Evolutionary conservation across 2,329 filamentous ascomycete species (phyloP), one percentile per base, ranked within the genome.

Genomic region (Arthrobotrys iridis): DNA sequence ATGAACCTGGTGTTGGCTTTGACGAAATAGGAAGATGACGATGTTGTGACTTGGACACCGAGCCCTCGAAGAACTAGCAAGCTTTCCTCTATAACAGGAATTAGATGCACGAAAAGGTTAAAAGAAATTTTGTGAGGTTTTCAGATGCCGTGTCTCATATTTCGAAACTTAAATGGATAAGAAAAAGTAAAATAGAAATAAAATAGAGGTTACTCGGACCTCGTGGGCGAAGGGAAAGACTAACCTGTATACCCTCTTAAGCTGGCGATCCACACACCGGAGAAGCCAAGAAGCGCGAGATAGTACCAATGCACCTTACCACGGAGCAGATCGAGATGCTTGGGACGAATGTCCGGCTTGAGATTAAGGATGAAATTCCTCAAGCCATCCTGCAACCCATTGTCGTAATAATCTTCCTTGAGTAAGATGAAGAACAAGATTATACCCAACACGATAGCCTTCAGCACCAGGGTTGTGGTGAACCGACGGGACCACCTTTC

Each of bases 51-150:
- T 84, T 99, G 95, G 60, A 99, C 90, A 5, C 95, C 95, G 11
- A 99, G 86, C 0, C 93, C 93, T 20, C 93, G 88, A 78, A 99
- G 88, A 3, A 97, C 91, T 1, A 97, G 88, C 4, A 99, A 86
- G 4, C 91, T 93, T 85, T 99, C 95, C 81, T 92, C 88, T 83
- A 84, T 82, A 80, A 81, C 41, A 24, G 33, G 33, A 59, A 60
- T 40, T 18, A 37, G 20, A 55, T 22, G 35, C 20, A 45, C 40
- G 18, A 45, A 57, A 43, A 15, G n/a, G 8, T 15, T 3, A 62
- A 41, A 50, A 57, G 40, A 15, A 46, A 33, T 41, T 11, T 30
- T 40, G 55, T 24, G 5, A 5, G n/a, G n/a, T n/a, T n/a, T 48
- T 57, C 5, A 63, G 20, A 55, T 66, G 57, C 57, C 46, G 28